Evolutionary conservation across 2,329 filamentous ascomycete species (phyloP), one percentile per base, ranked within the genome.

Genomic region (Nemania diffusa): DNA sequence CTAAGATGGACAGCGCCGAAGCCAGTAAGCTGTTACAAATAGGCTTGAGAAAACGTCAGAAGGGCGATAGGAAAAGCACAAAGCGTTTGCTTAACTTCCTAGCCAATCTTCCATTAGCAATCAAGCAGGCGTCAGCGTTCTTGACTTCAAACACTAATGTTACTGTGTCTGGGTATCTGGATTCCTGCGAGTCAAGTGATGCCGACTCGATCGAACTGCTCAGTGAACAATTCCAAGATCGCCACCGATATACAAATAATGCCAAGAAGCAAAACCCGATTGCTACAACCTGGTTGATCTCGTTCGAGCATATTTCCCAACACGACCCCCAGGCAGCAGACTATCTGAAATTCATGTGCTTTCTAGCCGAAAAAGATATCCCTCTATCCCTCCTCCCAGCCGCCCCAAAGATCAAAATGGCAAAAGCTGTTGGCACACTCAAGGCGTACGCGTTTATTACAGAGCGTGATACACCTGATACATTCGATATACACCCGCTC

Each of bases 401-500:
- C 15, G 48, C 24, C 26, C 9, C 3, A 9, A n/a, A 51, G n/a
- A 1, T 44, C 17, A 24, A 55, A 5, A 34, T 6, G 20, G 9
- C 9, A 2, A 20, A 56, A 46, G 50, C 44, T 1, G 29, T 62
- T 26, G 42, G 29, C 0, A 37, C 24, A 5, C 42, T 62, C 7
- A 34, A 50, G 6, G 42, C 26, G 17, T 62, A 57, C 8, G 42
- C 29, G 0, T 62, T 62, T 15, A 57, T 62, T 20, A 34, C 32
- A 1, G 24, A 62, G 13, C 52, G n/a, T 5, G 20, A 56, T 2
- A 22, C 20, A 17, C 20, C 8, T 3, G 22, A 15, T 15, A 40
- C 15, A 48, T 57, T 37, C 9, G 42, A 57, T 29, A 27, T 62
- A 34, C 52, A 57, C 37, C 60, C 29, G 22, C 42, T 62, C 20